A percentile compares a stretch with the other conserved stretches of the same genome.
Conservation (phyloP, 805 yeast species). For the Metschnikowia shivogae region DNA sequence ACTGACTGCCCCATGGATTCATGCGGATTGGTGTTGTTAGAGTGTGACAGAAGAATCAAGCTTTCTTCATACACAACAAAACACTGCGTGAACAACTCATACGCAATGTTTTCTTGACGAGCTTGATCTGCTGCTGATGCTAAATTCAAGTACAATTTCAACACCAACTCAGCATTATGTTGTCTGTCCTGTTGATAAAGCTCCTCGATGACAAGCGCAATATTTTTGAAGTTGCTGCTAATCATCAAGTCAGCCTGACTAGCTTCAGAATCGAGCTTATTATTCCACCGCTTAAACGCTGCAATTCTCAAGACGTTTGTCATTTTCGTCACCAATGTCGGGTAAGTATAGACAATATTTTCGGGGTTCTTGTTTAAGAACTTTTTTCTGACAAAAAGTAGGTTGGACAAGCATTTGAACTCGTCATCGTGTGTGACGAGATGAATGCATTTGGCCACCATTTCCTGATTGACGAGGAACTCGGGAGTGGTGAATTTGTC, state of each 20-base stretch:
- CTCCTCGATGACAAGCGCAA: slow-evolving; percentile 67
- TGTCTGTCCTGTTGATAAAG: slow-evolving; percentile 43
- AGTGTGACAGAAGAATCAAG: slow-evolving; percentile 24
- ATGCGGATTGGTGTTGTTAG: slow-evolving; percentile 27
- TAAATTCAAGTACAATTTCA: slow-evolving; percentile 56
- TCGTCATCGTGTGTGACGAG: slow-evolving; percentile 50
- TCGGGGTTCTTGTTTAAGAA: slow-evolving; percentile 51
- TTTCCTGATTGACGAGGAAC: slow-evolving; percentile 49
- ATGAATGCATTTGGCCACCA: slow-evolving; percentile 66
- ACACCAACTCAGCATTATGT: slow-evolving; percentile 29
- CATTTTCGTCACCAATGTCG: slow-evolving; percentile 64
- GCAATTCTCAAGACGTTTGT: slow-evolving; percentile 54
- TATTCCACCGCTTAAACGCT: slow-evolving; percentile 22
- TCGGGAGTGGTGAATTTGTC: slow-evolving; percentile 32
- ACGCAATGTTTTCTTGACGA: slow-evolving; percentile 63
- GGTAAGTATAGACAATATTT: slow-evolving; percentile 64
- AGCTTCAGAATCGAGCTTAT: slow-evolving; percentile 29
- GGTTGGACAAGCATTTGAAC: slow-evolving; percentile 28
- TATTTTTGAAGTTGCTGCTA: slow-evolving; percentile 64
- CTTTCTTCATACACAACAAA: slow-evolving; percentile 76
- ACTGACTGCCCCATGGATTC: slow-evolving; percentile 41
- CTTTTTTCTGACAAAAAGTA: slow-evolving; percentile 36
- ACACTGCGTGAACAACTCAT: slow-evolving; percentile 86
- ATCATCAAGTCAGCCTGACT: slow-evolving; percentile 25
- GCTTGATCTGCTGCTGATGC: slow-evolving; percentile 81